Evolutionary conservation across 768 basidiomycete genomes (phyloP).

Genomic region (Holtermannia corniformis): DNA sequence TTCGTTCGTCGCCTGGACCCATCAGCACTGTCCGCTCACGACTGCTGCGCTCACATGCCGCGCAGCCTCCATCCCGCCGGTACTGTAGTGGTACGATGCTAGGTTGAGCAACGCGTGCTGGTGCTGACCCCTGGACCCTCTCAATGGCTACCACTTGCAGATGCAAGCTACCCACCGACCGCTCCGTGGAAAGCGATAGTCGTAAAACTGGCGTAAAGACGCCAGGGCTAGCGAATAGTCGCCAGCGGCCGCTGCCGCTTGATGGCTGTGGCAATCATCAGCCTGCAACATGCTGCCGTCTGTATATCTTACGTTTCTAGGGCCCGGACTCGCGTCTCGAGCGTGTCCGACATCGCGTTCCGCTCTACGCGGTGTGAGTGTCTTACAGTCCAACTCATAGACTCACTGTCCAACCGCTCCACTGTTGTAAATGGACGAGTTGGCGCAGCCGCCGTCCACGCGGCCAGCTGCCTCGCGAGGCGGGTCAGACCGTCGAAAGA

Average conservation of each 20-base stretch:
- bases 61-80: conserved; percentile 33
- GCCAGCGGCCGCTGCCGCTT: conserved; percentile 21
- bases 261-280: conserved; percentile 17
- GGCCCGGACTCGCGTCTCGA: conserved; percentile 27
- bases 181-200: conserved; percentile 34
- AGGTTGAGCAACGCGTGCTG: conserved; percentile 41
- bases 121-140: conserved; percentile 31
- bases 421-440: conserved; percentile 5
- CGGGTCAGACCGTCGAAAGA: conserved; percentile 33
- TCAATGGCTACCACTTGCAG: no score
- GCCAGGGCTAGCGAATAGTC: conserved; percentile 32
- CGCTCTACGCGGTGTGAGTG: conserved; percentile 16
- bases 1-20: conserved; percentile 34
- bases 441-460: conserved; percentile 12
- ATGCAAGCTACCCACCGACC: conserved; percentile 15
- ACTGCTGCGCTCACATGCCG: conserved; percentile 14
- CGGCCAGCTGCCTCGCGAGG: conserved; percentile 18
- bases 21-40: no score
- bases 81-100: conserved; percentile 34
- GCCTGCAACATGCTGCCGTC: neutral
- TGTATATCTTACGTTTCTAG: conserved; percentile 20
- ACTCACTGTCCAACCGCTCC: conserved; percentile 10
- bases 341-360: conserved; percentile 27
- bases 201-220: conserved; percentile 37
- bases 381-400: no score